Percentiles rank a stretch among this genome's conserved stretches.
phyloP scores from a whole-genome alignment of 495 filamentous ascomycete species.

The Neurospora sp. region DNA sequence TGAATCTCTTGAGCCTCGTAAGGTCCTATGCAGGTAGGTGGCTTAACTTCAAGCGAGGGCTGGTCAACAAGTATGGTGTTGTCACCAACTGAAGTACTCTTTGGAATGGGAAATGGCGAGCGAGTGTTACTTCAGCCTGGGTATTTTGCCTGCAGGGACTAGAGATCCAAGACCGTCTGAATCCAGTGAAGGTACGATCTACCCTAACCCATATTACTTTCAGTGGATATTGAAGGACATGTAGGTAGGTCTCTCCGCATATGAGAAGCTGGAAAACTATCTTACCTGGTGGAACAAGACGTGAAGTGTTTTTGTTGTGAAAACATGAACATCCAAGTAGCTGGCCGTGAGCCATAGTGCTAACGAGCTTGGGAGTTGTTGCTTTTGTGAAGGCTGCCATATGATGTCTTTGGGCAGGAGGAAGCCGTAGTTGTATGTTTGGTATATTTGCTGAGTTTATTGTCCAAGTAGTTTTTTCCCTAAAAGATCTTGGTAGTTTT shows the following conservation, averaged over 20 bases:
- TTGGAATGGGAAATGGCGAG: not conserved
- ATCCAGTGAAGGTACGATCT: not conserved
- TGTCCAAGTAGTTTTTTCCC: not conserved
- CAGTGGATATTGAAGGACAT: not conserved
- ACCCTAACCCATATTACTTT: not conserved
- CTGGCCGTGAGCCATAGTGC: not conserved
- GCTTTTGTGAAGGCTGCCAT: not conserved
- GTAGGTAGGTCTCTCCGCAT: not conserved
- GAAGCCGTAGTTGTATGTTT: not conserved
- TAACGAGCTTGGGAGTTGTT: not conserved
- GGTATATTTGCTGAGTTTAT: not conserved
- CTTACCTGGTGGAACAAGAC: not conserved
- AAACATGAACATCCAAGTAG: not conserved
- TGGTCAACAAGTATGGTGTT: not conserved
- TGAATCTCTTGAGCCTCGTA: not conserved
- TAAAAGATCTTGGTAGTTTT: not conserved
- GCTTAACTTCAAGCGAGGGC: not conserved
- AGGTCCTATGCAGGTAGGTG: not conserved
- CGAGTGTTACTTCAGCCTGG: not conserved
- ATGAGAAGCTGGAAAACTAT: not conserved
- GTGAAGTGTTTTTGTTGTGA: not conserved
- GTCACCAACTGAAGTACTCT: not conserved
- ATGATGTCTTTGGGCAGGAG: too few species aligned
- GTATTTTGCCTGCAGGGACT: not conserved
- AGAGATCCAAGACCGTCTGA: not conserved